Percentiles rank a stretch among this genome's conserved stretches.
Evolutionary conservation across 495 filamentous ascomycete species (phyloP).

Genomic region (Choiromyces venosus): DNA sequence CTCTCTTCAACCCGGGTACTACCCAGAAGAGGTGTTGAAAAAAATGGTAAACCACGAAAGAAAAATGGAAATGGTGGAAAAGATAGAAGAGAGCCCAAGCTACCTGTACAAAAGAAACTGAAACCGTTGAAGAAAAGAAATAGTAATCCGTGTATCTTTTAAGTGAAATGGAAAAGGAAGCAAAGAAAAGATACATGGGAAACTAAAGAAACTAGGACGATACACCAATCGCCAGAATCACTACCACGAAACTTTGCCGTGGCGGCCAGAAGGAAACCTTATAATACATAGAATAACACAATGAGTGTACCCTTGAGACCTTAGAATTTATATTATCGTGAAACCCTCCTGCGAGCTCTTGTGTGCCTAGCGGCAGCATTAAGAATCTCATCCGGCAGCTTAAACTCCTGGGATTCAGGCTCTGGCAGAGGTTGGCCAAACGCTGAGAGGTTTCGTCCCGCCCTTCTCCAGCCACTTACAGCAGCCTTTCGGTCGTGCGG

Average conservation of each 20-base stretch:
- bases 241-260: constrained; percentile 2
- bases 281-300: neutral
- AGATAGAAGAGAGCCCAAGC: neutral
- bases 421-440: constrained; percentile 83
- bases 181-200: constrained; percentile 10
- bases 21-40: neutral
- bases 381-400: constrained; percentile 63
- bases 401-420: constrained; percentile 61
- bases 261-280: constrained; percentile 8
- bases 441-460: constrained; percentile 47
- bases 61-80: neutral
- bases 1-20: neutral
- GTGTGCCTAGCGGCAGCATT: constrained; percentile 62
- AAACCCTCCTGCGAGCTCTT: constrained; percentile 56
- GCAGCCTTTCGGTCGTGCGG: constrained; percentile 70
- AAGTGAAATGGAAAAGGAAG: neutral
- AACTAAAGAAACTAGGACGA: constrained; percentile 14
- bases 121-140: neutral
- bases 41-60: neutral
- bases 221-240: constrained; percentile 28
- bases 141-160: neutral
- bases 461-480: constrained; percentile 37
- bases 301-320: neutral
- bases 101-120: neutral
- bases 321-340: constrained; percentile 29